Conservation (phyloP, 345 rosid genomes). For the Gossypioides kirkii region DNA sequence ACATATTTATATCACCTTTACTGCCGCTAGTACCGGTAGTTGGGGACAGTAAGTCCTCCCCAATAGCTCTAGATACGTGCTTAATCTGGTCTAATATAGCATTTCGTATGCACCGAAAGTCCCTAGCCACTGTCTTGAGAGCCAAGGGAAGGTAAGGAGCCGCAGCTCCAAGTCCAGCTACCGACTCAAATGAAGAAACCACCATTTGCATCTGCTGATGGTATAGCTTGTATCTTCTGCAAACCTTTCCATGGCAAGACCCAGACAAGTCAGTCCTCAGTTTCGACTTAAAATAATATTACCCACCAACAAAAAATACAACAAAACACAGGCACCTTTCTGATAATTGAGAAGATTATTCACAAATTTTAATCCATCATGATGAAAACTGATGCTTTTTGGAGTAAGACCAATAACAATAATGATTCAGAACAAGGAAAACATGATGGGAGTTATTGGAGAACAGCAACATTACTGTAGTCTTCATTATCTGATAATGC, state of each 20-base stretch:
- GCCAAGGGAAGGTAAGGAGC: constrained; percentile 50
- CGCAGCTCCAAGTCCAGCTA: constrained; percentile 54
- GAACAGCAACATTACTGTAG: constrained; percentile 11
- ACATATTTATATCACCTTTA: constrained; percentile 21
- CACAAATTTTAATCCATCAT: neutral
- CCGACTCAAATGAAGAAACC: constrained; percentile 58
- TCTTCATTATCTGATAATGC: constrained; percentile 1
- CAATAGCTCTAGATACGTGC: constrained; percentile 27
- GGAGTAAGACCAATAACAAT: neutral
- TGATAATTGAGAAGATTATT: neutral
- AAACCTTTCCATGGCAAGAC: constrained; percentile 33
- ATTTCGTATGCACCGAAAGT: constrained; percentile 39
- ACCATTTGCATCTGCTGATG: constrained; percentile 69
- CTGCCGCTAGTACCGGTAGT: constrained; percentile 20
- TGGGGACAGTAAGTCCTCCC: constrained; percentile 31
- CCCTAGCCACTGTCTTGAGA: constrained; percentile 36
- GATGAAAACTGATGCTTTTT: neutral
- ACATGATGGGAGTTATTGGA: neutral
- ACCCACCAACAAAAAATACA: neutral
- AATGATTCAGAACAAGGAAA: neutral
- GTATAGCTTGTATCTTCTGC: constrained; percentile 47
- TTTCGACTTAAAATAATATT: neutral
- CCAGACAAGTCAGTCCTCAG: neutral
- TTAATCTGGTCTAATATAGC: constrained; percentile 43
- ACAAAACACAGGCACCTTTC: neutral